A percentile compares a stretch with the other conserved stretches of the same genome.
These are phyloP conservation scores for Leptodontidium sp. DNA, from an alignment of 2,329 filamentous ascomycete species.

Conservation along the genomic window DNA sequence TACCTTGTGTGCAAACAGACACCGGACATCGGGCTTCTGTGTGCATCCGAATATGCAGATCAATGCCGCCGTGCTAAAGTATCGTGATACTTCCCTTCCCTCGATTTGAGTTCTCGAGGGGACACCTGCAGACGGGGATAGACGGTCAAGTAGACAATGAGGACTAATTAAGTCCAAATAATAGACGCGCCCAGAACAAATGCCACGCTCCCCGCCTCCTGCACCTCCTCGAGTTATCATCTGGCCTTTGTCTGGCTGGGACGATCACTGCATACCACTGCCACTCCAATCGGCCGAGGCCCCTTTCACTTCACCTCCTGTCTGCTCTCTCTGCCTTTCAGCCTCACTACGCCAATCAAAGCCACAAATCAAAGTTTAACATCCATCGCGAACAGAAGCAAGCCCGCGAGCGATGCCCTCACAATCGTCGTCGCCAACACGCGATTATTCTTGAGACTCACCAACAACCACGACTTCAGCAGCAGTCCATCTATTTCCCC, in stretches of 20 bases:
- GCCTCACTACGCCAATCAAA: not conserved
- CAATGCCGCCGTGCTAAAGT: too few relatives aligned
- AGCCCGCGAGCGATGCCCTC: not conserved
- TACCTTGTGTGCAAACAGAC: not conserved
- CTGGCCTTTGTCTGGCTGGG: not conserved
- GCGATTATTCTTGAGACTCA: not conserved
- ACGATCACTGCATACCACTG: not conserved
- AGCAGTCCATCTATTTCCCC: not conserved
- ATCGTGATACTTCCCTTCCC: too few relatives aligned
- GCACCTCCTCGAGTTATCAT: too few relatives aligned
- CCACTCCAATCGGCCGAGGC: constrained; percentile 8
- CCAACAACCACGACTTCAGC: not conserved
- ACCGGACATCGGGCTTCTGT: constrained; percentile 1
- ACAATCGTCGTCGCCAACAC: not conserved
- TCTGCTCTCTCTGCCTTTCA: not conserved
- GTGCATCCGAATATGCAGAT: not conserved
- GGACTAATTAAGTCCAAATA: too few relatives aligned
- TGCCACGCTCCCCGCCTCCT: too few relatives aligned
- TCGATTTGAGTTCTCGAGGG: too few relatives aligned
- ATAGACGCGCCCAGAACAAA: not conserved
- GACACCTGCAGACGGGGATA: not conserved
- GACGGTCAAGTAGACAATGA: too few relatives aligned
- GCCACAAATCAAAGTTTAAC: not conserved
- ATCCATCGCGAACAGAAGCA: not conserved
- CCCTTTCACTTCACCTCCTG: not conserved